Evolutionary conservation across 768 basidiomycete genomes (phyloP).

Genomic region (Dacryopinax spathularia): DNA sequence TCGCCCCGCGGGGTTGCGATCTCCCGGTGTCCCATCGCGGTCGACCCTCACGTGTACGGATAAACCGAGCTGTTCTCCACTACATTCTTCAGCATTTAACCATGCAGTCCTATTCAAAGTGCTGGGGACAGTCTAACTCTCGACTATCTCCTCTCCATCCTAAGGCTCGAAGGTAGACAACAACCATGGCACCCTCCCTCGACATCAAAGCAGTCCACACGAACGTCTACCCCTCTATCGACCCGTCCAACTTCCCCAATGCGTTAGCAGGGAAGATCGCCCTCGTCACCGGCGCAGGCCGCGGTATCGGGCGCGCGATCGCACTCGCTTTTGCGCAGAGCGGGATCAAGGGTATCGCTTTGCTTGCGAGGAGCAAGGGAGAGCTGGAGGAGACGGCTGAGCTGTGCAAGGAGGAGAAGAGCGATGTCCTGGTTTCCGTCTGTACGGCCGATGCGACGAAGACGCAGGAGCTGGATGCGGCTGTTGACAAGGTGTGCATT

Average conservation of each 20-base stretch:
- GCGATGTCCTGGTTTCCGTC: background rate
- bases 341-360: background rate
- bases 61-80: background rate
- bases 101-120: background rate
- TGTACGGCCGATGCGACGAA: background rate
- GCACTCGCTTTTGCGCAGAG: background rate
- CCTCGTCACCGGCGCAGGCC: background rate
- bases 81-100: background rate
- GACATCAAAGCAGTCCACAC: background rate
- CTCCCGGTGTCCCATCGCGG: too few relatives aligned
- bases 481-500: background rate
- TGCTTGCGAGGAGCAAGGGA: background rate
- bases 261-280: background rate
- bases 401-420: background rate
- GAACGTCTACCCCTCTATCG: background rate
- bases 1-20: too few relatives aligned
- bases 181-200: background rate
- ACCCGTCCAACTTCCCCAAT: background rate
- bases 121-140: too few relatives aligned
- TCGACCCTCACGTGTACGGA: background rate
- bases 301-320: background rate
- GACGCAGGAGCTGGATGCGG: background rate
- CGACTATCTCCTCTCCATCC: too few relatives aligned
- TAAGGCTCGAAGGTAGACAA: too few relatives aligned
- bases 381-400: conserved; percentile 1